Percentiles rank a stretch among this genome's conserved stretches.
These are phyloP conservation scores for Dentiscutata heterogama DNA, from an alignment of 371 early-diverging fungal species.

Conservation along the genomic window DNA sequence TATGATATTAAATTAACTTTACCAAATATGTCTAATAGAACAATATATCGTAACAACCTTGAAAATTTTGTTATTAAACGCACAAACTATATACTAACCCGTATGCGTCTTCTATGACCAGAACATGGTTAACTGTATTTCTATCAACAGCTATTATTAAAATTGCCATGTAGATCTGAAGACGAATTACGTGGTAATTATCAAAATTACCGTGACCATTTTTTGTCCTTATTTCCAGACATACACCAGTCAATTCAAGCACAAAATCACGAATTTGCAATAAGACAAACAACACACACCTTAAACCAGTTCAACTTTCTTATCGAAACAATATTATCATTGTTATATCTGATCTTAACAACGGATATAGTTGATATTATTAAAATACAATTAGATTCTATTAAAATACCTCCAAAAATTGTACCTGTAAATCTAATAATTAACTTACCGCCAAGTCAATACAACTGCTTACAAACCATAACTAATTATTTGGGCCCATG, in stretches of 20 bases:
- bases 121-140: constrained; percentile 1
- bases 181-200: neutral
- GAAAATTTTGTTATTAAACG: neutral
- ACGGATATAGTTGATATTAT: neutral
- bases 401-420: neutral
- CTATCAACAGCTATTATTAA: no score
- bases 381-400: constrained; percentile 13
- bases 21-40: neutral
- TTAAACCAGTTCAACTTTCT: neutral
- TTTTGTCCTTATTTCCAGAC: constrained; percentile 4
- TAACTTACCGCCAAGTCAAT: neutral
- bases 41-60: neutral
- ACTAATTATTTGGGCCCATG: neutral
- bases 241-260: neutral
- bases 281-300: no score
- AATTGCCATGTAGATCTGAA: no score
- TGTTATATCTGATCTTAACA: neutral
- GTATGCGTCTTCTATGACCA: neutral
- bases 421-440: neutral
- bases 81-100: neutral
- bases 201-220: neutral
- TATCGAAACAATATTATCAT: neutral
- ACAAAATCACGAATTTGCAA: neutral
- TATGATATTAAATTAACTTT: neutral
- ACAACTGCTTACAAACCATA: constrained; percentile 7